A percentile compares a stretch with the other conserved stretches of the same genome.
Conservation (phyloP, 768 basidiomycete genomes). For the Suillus ampliporus region DNA sequence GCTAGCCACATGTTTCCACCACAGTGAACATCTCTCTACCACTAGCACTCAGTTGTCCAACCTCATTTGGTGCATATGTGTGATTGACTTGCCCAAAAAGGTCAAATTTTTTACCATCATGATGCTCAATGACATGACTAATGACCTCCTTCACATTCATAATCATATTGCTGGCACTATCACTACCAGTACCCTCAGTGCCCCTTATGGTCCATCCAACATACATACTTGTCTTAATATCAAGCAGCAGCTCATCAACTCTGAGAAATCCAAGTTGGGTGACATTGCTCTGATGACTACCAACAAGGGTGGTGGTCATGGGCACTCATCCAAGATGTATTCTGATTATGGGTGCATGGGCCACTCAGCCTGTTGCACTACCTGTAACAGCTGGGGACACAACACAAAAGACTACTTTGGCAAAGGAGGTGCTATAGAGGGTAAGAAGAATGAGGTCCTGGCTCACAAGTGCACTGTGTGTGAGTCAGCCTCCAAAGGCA, state of each 20-base stretch:
- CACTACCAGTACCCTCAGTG: not conserved
- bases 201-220: not conserved
- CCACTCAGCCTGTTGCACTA: too few relatives aligned
- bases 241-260: conserved; percentile 8
- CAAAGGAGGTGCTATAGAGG: not conserved
- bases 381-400: not conserved
- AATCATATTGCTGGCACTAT: conserved; percentile 16
- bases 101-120: conserved; percentile 20
- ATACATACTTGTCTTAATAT: not conserved
- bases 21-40: conserved; percentile 5
- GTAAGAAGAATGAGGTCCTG: not conserved
- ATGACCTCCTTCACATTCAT: conserved; percentile 12
- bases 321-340: too few relatives aligned
- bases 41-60: conserved; percentile 13
- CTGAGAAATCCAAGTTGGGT: not conserved
- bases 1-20: conserved; percentile 13
- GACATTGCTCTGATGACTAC: not conserved
- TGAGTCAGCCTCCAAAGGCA: too few relatives aligned
- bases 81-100: conserved; percentile 21
- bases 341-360: too few relatives aligned
- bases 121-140: conserved; percentile 19
- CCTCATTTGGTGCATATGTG: conserved; percentile 21
- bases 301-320: too few relatives aligned
- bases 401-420: not conserved
- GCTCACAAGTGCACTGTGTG: not conserved